Evolutionary conservation across 2,329 filamentous ascomycete genomes (phyloP).

Genomic region (Arthroderma uncinatum): DNA sequence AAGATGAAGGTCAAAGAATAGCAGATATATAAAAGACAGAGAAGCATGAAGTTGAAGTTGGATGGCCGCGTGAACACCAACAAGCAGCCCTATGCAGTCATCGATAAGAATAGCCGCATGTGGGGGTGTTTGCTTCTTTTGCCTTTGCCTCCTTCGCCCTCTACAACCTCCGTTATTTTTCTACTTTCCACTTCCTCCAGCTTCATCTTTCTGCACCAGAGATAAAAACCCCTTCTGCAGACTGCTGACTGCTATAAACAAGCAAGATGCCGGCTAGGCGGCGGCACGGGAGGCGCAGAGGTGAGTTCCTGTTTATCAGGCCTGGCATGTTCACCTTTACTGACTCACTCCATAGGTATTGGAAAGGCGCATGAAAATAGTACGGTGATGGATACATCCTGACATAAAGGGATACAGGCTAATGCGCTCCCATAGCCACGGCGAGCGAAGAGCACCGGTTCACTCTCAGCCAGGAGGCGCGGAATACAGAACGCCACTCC

Average conservation of each 20-base stretch:
- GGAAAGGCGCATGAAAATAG: no score
- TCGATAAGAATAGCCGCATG: not conserved
- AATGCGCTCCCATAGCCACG: not conserved
- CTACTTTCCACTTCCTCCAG: not conserved
- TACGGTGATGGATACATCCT: not conserved
- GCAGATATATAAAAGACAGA: not conserved
- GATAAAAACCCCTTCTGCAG: not conserved
- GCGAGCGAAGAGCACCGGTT: slow-evolving; percentile 9
- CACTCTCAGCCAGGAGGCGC: slow-evolving; percentile 48
- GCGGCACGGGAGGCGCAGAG: not conserved
- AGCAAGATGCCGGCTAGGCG: not conserved
- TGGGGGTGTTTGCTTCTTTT: slow-evolving; percentile 6
- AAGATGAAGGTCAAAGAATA: not conserved
- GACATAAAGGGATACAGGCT: not conserved
- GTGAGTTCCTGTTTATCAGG: no score
- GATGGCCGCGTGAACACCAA: not conserved
- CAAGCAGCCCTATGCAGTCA: not conserved
- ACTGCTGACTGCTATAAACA: not conserved
- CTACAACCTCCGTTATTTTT: not conserved
- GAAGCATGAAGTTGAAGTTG: no score
- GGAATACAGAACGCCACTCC: slow-evolving; percentile 44
- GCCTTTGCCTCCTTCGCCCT: not conserved
- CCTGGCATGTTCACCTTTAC: no score
- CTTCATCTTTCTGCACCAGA: no score
- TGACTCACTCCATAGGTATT: no score